Base-by-base conservation (phyloP, 371 early-diverging fungal genomes). In the Blakeslea trispora region DNA sequence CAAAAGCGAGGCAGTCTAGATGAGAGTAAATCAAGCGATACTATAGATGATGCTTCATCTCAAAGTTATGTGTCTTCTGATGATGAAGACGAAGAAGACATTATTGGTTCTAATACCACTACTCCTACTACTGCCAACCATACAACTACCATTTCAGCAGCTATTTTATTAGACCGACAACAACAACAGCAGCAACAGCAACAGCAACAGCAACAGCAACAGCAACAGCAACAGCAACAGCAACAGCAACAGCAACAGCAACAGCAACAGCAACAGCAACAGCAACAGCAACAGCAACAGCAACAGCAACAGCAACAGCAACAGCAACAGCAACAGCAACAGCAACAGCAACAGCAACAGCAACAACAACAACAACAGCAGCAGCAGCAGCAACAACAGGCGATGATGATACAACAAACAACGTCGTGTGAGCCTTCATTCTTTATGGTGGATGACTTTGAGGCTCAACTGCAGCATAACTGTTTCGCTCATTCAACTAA, bases 361-460 rank as follows among this genome's bases (percentile, higher is more conserved):
- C 50, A 55, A 23, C 47, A 42, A 31, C 54, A 37, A 21, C 24
- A 53, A n/a, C 62, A 62, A 39, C 44, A 51, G 19, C 47, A 40
- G 9, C 24, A 15, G 23, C 45, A 39, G 17, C 2, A 44, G 34
- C 47, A 41, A 1, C 50, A 55, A 23, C 47, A 42, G 1, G 18
- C 22, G n/a, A 23, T 42, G 24, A 35, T 43, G 1, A 42, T 35
- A 31, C 54, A 37, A 21, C 24, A 53, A n/a, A 56, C 55, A 39
- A 43, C 48, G 5, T 24, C 23, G 14, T 46, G 52, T 37, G 37
- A 37, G 1, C 65, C 60, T 15, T 28, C 56, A 7, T 47, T 66
- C 11, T 66, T 66, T 42, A 45, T 66, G 34, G 66, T 66, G 0
- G 66, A 66, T 53, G 66, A 61, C 37, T 66, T 66, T 34, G 61